Conservation (phyloP, 2,329 filamentous ascomycete genomes). For the Fusarium oxysporum region DNA sequence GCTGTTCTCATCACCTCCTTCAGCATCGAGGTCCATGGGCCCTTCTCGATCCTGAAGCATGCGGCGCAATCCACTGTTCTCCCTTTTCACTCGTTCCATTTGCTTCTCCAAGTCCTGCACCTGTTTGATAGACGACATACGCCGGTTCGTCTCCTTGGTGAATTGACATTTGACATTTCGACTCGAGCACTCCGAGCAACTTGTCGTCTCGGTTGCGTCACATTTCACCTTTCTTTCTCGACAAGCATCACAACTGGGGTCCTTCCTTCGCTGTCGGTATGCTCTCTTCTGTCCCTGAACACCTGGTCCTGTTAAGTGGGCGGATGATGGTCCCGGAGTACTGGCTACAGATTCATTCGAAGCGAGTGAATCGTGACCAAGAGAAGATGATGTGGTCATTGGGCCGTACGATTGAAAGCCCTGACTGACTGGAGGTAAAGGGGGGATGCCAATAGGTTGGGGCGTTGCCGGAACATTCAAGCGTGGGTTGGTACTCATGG, state of each 20-base stretch:
- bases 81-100: constrained; percentile 80
- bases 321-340: constrained; percentile 59
- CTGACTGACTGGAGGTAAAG: constrained; percentile 60
- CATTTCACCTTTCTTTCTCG: constrained; percentile 88
- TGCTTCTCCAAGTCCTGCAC: constrained; percentile 97
- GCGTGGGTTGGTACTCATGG: constrained; percentile 65
- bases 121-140: constrained; percentile 99
- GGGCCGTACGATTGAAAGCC: constrained; percentile 67
- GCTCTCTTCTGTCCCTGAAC: constrained; percentile 85
- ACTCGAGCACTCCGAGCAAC: constrained; percentile 97
- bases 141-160: constrained; percentile 97
- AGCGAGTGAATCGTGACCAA: constrained; percentile 71
- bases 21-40: constrained; percentile 62
- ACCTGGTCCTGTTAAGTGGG: constrained; percentile 56
- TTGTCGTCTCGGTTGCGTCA: constrained; percentile 94
- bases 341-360: constrained; percentile 68
- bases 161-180: constrained; percentile 98
- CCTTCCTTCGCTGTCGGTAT: constrained; percentile 93
- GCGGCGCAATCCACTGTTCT: constrained; percentile 79
- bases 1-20: constrained; percentile 61
- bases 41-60: constrained; percentile 66
- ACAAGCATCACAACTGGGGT: constrained; percentile 97
- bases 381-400: constrained; percentile 60
- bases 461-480: constrained; percentile 61
- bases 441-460: constrained; percentile 65